Evolutionary conservation across 345 rosid species (phyloP), one percentile per base, ranked within the genome.

Genomic region (Eucalyptus globulus): DNA sequence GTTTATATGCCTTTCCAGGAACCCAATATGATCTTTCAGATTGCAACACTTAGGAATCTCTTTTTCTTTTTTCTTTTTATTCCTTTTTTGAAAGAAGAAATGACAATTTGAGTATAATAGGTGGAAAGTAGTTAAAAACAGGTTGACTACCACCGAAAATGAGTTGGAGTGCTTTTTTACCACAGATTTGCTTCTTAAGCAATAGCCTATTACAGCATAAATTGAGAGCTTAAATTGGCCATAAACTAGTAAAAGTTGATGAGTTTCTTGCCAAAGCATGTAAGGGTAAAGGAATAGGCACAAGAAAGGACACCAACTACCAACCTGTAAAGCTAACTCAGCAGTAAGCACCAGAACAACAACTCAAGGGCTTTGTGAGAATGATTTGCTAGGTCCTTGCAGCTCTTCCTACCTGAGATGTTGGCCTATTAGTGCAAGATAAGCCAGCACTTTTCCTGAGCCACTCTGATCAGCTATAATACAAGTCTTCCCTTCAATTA

Each of bases 261-360:
- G 31, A 27, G 8, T 27, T 60, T 31, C 67, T 60, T 60, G 31
- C 67, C 14, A 29, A 60, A 12, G 67, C 67, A 60, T 4, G 4
- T 11, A 27, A 60, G 31, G n/a, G 67, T 12, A 27, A 60, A 10
- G 16, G n/a, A 87, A 62, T 49, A 40, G 49, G 76, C 14, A 49
- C 50, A 86, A 65, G 80, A 65, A 43, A 56, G 86, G 43, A 34
- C 26, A 62, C 17, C 12, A 87, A 88, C 37, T 87, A 86, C 91
- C 72, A 87, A 97, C 99, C 96, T 97, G 99, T 86, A 97, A 96
- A 67, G 98, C 99, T 94, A 97, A 90, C 94, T 97, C 99, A 90
- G 97, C 97, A 19, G 99, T 95, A 49, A 97, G 99, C 87, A 94
- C 98, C 87, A 97, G 87, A 89, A 97, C 89, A 90, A 97, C 93